Evolutionary conservation across 768 basidiomycete genomes (phyloP).

Genomic region (Naganishia onofrii): DNA sequence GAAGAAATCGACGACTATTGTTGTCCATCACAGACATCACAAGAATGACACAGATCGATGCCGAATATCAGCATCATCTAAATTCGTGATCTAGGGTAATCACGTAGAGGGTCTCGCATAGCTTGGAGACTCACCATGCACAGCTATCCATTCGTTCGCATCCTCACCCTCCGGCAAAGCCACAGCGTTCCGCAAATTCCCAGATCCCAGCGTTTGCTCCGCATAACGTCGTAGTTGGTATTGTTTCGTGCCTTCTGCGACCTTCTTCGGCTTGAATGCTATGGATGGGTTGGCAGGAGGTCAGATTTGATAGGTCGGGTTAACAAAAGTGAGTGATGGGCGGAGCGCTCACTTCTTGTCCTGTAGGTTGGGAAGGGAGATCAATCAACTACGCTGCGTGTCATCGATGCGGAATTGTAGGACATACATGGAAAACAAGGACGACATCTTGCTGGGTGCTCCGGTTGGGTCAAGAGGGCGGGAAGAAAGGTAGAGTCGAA

Average conservation of each 20-base stretch:
- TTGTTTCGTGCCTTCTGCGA: constrained; percentile 94
- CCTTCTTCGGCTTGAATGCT: constrained; percentile 90
- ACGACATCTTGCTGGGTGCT: constrained; percentile 40
- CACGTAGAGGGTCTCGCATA: too few relatives aligned
- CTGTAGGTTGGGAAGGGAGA: background rate
- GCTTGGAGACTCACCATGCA: constrained; percentile 75
- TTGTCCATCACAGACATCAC: too few relatives aligned
- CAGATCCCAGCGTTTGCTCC: constrained; percentile 65
- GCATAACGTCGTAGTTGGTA: constrained; percentile 89
- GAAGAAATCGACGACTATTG: constrained; percentile 94
- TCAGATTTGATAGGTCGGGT: background rate
- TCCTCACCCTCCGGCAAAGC: constrained; percentile 96
- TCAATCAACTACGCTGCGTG: background rate
- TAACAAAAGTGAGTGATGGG: background rate
- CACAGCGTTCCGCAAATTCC: constrained; percentile 87
- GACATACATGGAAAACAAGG: constrained; percentile 50
- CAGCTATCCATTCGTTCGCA: constrained; percentile 97
- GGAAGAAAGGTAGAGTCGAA: background rate
- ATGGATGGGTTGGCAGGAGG: background rate
- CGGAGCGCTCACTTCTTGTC: constrained; percentile 1
- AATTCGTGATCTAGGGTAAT: too few relatives aligned
- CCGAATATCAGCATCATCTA: background rate
- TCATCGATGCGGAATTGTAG: background rate
- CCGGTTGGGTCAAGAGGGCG: background rate
- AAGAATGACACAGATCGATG: background rate